phyloP scores from a whole-genome alignment of 768 basidiomycete species.

The Piloderma croceum region DNA sequence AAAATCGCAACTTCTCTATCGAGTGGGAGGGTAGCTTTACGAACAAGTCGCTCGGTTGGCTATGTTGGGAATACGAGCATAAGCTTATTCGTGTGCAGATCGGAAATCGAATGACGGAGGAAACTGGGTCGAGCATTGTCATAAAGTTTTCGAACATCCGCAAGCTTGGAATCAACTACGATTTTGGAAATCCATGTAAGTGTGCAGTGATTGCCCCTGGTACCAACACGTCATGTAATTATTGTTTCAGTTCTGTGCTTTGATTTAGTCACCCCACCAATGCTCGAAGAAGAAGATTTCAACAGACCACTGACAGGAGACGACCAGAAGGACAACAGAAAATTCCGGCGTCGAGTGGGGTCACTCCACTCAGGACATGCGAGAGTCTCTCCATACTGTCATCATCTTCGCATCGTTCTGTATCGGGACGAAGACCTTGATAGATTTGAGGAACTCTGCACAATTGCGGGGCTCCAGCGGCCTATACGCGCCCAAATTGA shows the following conservation, averaged over 20 bases:
- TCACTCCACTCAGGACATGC: conserved; percentile 54
- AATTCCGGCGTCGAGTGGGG: conserved; percentile 54
- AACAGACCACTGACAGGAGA: conserved; percentile 45
- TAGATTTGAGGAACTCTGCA: conserved; percentile 37
- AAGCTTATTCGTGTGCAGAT: conserved; percentile 62
- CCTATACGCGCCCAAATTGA: conserved; percentile 39
- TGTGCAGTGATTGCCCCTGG: background rate
- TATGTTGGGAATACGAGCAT: conserved; percentile 64
- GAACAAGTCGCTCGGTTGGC: conserved; percentile 40
- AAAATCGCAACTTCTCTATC: conserved; percentile 48
- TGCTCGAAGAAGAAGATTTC: conserved; percentile 55
- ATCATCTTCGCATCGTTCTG: conserved; percentile 62
- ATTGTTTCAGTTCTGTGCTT: conserved; percentile 54
- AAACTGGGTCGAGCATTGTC: conserved; percentile 44
- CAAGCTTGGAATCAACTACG: conserved; percentile 25
- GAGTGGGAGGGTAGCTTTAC: conserved; percentile 60
- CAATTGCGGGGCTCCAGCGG: conserved; percentile 29
- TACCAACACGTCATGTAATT: background rate
- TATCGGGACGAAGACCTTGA: conserved; percentile 53
- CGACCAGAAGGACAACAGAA: conserved; percentile 32
- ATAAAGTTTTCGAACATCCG: conserved; percentile 55
- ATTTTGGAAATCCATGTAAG: conserved; percentile 29
- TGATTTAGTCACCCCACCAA: conserved; percentile 59
- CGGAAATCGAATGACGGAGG: conserved; percentile 50
- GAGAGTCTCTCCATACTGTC: conserved; percentile 61